A percentile compares a stretch with the other conserved stretches of the same genome.
phyloP scores from a whole-genome alignment of 2,329 filamentous ascomycete genomes.

The Colletotrichum simmondsii region DNA sequence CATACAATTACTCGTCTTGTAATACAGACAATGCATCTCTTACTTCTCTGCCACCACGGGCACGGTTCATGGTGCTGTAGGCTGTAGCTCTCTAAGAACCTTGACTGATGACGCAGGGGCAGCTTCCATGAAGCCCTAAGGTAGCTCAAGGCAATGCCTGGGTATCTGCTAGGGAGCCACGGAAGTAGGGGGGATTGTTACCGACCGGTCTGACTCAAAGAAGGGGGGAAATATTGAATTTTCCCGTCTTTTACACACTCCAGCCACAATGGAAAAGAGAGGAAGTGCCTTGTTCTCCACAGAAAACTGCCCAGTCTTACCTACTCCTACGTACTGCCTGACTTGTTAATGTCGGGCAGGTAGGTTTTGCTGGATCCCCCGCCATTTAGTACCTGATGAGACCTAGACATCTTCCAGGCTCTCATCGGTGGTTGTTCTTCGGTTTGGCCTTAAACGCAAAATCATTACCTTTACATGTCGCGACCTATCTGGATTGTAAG shows the following conservation, averaged over 20 bases:
- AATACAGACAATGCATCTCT: neutral
- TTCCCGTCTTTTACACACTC: neutral
- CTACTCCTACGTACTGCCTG: neutral
- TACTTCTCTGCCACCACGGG: neutral
- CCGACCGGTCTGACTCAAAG: conserved; percentile 3
- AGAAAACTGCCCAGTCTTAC: neutral
- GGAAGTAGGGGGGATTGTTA: neutral
- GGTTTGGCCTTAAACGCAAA: neutral
- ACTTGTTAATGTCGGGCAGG: too few species aligned
- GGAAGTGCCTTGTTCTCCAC: neutral
- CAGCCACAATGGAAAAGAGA: neutral
- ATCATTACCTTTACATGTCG: neutral
- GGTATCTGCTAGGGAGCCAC: too few species aligned
- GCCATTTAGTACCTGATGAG: neutral
- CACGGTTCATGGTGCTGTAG: neutral
- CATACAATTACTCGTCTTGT: neutral
- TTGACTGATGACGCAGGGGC: neutral
- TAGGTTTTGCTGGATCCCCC: neutral
- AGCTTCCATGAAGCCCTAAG: neutral
- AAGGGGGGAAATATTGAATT: neutral
- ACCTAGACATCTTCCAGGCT: neutral
- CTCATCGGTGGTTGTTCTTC: neutral
- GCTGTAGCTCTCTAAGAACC: neutral
- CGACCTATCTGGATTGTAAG: neutral
- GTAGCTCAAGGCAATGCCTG: neutral